Percentiles rank a stretch among this genome's conserved stretches.
Evolutionary conservation across 2,329 filamentous ascomycete genomes (phyloP).

Genomic region (Xylaria multiplex): DNA sequence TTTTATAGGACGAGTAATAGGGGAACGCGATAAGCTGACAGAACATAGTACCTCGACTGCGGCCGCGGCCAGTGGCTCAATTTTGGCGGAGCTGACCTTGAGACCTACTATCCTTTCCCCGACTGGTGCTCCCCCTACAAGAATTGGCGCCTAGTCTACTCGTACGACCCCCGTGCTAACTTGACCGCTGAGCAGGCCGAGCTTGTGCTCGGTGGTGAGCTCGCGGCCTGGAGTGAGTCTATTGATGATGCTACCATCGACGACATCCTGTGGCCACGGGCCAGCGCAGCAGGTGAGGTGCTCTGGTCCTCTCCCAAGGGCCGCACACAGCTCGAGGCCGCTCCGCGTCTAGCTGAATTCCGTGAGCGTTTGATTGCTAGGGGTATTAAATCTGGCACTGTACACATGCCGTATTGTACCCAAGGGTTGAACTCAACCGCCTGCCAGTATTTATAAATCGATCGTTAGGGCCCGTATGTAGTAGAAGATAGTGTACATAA

Average conservation of each 20-base stretch:
- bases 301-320: constrained; percentile 80
- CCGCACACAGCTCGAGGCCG: constrained; percentile 75
- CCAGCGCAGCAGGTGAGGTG: constrained; percentile 78
- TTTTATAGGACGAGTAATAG: not conserved
- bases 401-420: constrained; percentile 79
- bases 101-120: constrained; percentile 72
- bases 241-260: constrained; percentile 80
- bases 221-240: constrained; percentile 85
- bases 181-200: constrained; percentile 70
- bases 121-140: constrained; percentile 86
- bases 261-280: constrained; percentile 80
- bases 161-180: constrained; percentile 76
- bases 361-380: constrained; percentile 77
- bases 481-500: constrained; percentile 13
- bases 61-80: constrained; percentile 83
- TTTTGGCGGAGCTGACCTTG: constrained; percentile 65
- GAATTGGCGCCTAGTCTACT: constrained; percentile 84
- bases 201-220: constrained; percentile 82
- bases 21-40: constrained; percentile 16
- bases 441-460: constrained; percentile 49
- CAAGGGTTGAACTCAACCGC: constrained; percentile 65
- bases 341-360: constrained; percentile 77
- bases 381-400: constrained; percentile 70
- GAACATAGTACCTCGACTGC: constrained; percentile 78
- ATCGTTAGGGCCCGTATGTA: not conserved